Evolutionary conservation across 2,329 filamentous ascomycete species (phyloP), one percentile per base, ranked within the genome.

Genomic region (Alternaria sp.): DNA sequence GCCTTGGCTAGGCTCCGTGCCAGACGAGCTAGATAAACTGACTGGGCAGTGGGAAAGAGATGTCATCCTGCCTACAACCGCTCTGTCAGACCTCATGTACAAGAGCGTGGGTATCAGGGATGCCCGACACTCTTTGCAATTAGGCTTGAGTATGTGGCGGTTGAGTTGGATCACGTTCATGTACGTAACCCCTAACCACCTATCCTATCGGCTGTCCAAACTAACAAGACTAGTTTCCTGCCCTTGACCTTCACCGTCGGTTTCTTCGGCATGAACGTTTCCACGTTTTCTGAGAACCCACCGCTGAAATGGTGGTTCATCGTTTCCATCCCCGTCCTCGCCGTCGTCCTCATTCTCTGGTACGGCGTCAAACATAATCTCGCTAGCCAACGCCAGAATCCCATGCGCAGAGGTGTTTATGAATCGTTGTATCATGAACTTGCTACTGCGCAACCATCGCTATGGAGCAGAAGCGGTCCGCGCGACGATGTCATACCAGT

Each of bases 151-250:
- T 65, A 84, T 84, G 82, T 83, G 78, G 82, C 76, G 88, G 22
- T 84, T 89, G 16, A 86, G 87, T 46, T 89, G 88, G 52, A 90
- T 89, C 16, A 91, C 90, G 52, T 91, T 94, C 75, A 94, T 94
- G 57, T 60, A 32, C n/a, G 57, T 36, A 12, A 12, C 12, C 34
- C 5, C 9, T 4, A 7, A 11, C 9, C 32, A 8, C 20, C 30
- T 30, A 7, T 7, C 26, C 18, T 11, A 14, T 7, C 20, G 6
- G 3, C 22, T 12, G 0, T 9, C 4, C 12, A 8, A 46, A 26
- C 51, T 55, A n/a, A 59, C 24, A 16, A 8, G 8, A 12, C 9
- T 12, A 57, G 41, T 75, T 83, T 92, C 71, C 88, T 92, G 73
- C 86, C 84, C 0, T 71, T 85, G 9, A 86, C 83, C 1, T 85